Percentiles rank a stretch among this genome's conserved stretches.
Conservation (phyloP, 2,329 filamentous ascomycete species). For the Celoporthe dispersa region DNA sequence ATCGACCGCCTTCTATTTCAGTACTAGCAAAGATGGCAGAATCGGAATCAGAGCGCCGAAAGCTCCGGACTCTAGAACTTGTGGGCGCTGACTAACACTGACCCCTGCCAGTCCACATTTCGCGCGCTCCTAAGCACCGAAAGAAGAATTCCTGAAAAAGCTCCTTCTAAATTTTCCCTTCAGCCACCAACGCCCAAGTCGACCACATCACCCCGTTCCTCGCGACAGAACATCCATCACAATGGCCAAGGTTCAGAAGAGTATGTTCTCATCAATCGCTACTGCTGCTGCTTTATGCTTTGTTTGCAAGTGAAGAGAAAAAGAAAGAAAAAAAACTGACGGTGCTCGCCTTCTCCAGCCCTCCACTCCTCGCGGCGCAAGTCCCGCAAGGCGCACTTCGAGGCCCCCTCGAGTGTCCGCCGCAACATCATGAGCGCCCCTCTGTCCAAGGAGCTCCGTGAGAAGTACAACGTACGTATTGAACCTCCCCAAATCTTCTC, state of each 20-base stretch:
- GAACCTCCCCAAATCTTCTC: background rate
- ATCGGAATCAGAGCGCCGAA: conserved; percentile 26
- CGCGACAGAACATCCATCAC: conserved; percentile 44
- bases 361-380: conserved; percentile 90
- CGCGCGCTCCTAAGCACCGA: conserved; percentile 3
- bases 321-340: conserved; percentile 30
- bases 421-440: conserved; percentile 97
- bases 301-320: background rate
- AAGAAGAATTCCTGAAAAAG: conserved; percentile 5
- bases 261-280: conserved; percentile 28
- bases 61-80: conserved; percentile 19
- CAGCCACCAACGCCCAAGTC: conserved; percentile 22
- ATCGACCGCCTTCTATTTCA: conserved; percentile 7
- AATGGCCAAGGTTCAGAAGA: conserved; percentile 73
- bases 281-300: background rate
- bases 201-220: conserved; percentile 23
- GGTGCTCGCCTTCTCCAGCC: conserved; percentile 44
- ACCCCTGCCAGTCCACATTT: conserved; percentile 20
- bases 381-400: conserved; percentile 98
- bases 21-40: background rate
- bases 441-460: conserved; percentile 94
- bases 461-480: conserved; percentile 92
- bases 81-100: background rate
- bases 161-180: background rate
- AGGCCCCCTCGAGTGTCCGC: conserved; percentile 90